Percentiles rank a stretch among this genome's conserved stretches.
Evolutionary conservation across 306 rosid genomes (phyloP).

Genomic region (Cucurbita ficifolia): DNA sequence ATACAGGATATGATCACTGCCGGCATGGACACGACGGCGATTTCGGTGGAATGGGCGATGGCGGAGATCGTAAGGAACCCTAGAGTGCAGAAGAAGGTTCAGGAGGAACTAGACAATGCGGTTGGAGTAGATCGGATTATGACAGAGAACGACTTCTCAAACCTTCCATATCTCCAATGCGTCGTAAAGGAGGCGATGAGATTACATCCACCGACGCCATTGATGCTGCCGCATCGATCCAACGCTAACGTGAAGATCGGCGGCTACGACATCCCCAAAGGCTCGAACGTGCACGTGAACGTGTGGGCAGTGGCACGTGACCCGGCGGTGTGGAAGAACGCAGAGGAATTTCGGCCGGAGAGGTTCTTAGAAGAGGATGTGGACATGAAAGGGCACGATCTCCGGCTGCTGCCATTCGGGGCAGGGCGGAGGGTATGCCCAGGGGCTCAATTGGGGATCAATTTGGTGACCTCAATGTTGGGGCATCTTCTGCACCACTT

Average conservation of each 20-base stretch:
- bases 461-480: constrained; percentile 65
- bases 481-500: constrained; percentile 85
- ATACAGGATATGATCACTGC: constrained; percentile 80
- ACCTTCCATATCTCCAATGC: constrained; percentile 60
- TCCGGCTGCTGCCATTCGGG: constrained; percentile 62
- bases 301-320: constrained; percentile 86
- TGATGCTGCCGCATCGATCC: constrained; percentile 85
- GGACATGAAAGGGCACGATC: constrained; percentile 87
- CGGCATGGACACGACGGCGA: constrained; percentile 73
- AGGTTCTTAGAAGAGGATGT: constrained; percentile 77
- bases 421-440: constrained; percentile 86
- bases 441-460: constrained; percentile 72
- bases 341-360: constrained; percentile 64
- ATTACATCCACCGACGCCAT: constrained; percentile 86
- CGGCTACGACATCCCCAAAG: constrained; percentile 75
- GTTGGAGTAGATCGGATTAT: constrained; percentile 57
- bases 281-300: constrained; percentile 68
- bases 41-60: constrained; percentile 80
- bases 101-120: constrained; percentile 54
- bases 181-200: constrained; percentile 67
- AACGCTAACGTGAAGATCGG: constrained; percentile 59
- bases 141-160: constrained; percentile 46
- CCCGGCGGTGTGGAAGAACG: constrained; percentile 51
- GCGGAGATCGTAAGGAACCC: constrained; percentile 66
- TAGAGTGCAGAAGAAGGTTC: constrained; percentile 73